Conservation (phyloP, 371 early-diverging fungal species). For the Saksenaea oblongispora region DNA sequence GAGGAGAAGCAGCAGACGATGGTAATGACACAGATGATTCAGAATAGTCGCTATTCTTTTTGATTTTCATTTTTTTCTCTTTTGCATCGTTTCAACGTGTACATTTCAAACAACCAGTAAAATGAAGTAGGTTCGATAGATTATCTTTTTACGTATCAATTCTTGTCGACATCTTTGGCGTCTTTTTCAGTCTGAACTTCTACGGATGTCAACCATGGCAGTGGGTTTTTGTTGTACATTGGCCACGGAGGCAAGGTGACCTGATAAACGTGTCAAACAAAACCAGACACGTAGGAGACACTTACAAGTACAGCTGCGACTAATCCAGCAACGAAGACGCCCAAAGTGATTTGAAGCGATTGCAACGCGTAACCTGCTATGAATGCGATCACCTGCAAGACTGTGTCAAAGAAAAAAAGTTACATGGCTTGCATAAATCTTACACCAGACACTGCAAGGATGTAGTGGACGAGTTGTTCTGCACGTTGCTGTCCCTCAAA, state of each 20-base stretch:
- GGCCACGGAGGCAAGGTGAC: constrained; percentile 27
- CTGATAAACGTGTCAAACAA: constrained; percentile 1
- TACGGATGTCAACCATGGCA: constrained; percentile 12
- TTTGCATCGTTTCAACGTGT: background rate
- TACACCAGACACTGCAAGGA: constrained; percentile 32
- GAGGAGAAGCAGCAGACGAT: too few species aligned
- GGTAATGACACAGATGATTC: constrained; percentile 16
- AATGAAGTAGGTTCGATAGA: background rate
- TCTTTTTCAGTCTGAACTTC: background rate
- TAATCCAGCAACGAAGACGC: constrained; percentile 12
- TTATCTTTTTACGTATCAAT: background rate
- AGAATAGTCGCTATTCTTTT: too few species aligned
- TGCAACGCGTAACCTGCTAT: constrained; percentile 14
- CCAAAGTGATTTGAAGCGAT: constrained; percentile 14
- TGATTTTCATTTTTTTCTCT: constrained; percentile 1
- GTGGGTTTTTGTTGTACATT: constrained; percentile 22
- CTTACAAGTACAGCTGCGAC: constrained; percentile 13
- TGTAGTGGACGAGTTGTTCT: constrained; percentile 25
- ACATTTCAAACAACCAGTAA: background rate
- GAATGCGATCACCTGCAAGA: constrained; percentile 17
- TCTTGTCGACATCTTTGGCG: background rate
- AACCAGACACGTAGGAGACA: too few species aligned
- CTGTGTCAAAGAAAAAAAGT: background rate
- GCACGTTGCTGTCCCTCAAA: constrained; percentile 26
- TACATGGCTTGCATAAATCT: constrained; percentile 2